Conservation (phyloP, 2,329 filamentous ascomycete species). For the Trichoderma breve region DNA sequence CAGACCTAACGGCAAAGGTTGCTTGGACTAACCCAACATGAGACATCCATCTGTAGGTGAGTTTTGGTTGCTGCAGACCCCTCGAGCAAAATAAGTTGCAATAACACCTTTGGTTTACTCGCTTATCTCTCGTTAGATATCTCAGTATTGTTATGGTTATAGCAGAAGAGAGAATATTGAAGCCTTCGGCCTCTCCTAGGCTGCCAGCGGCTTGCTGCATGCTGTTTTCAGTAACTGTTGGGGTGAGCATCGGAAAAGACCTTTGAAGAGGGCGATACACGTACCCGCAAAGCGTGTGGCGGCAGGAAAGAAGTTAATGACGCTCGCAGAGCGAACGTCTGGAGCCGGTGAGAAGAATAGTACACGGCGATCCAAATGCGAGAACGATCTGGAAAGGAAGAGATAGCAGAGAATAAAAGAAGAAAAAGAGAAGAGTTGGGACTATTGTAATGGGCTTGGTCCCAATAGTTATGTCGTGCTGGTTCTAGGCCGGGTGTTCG, state of each 20-base stretch:
- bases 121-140: not conserved
- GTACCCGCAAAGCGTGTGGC: not conserved
- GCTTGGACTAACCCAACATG: not conserved
- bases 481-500: no score
- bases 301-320: not conserved
- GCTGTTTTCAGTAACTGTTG: not conserved
- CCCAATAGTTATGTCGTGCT: no score
- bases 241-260: not conserved
- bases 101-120: not conserved
- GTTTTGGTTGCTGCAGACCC: not conserved
- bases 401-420: no score
- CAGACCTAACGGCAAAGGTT: not conserved
- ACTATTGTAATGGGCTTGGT: no score
- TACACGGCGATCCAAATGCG: no score
- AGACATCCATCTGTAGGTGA: not conserved
- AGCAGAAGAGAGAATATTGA: not conserved
- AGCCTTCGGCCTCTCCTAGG: not conserved
- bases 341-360: no score
- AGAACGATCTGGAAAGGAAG: no score
- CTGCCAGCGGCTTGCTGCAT: not conserved
- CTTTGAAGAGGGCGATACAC: not conserved
- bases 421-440: no score
- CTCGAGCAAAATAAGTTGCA: not conserved
- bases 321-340: no score
- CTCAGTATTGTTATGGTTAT: not conserved